These are phyloP conservation scores for Cercospora sp. DNA, from an alignment of 2,329 filamentous ascomycete genomes.

Conservation along the genomic window DNA sequence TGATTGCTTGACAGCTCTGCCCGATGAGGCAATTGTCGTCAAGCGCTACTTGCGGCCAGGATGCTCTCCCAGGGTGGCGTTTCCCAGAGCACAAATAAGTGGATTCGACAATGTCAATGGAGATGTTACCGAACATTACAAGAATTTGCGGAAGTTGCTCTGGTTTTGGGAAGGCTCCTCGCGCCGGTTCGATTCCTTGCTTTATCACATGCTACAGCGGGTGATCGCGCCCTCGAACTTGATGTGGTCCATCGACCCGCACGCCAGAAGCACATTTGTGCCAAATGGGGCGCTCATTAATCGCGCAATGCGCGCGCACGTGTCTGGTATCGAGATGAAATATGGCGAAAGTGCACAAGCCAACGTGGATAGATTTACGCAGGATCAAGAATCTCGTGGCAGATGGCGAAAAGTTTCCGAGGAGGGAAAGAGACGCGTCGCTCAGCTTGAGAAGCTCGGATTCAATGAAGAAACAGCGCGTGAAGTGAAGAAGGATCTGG, in stretches of 20 bases:
- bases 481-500: neutral
- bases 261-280: neutral
- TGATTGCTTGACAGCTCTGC: neutral
- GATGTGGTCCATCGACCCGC: neutral
- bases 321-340: neutral
- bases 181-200: neutral
- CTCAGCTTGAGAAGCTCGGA: neutral
- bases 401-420: neutral
- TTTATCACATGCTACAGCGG: neutral
- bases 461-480: neutral
- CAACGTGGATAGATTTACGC: neutral
- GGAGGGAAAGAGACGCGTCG: neutral
- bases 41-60: neutral
- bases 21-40: neutral
- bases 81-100: neutral
- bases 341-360: neutral
- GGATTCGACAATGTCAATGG: neutral
- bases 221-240: neutral
- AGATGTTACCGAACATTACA: neutral
- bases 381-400: neutral
- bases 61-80: neutral
- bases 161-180: neutral
- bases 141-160: neutral
- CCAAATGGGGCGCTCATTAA: neutral
- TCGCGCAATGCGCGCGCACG: neutral